phyloP scores from a whole-genome alignment of 352 stramenopile genomes.

The Phytopythium ostracodes region DNA sequence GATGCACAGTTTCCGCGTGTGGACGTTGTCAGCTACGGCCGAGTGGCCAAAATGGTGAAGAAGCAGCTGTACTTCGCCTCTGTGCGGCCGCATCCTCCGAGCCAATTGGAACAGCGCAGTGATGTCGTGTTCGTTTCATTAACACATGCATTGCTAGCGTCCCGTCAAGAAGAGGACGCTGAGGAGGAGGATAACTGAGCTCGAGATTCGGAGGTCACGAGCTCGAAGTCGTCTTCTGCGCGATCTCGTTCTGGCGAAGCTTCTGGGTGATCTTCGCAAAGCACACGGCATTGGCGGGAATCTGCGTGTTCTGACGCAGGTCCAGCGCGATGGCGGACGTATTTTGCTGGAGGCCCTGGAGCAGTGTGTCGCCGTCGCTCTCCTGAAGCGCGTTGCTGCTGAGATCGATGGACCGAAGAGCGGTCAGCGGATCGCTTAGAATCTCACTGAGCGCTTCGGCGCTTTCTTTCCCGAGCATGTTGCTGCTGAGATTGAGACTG shows the following conservation, averaged over 20 bases:
- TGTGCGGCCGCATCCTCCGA: constrained; percentile 11
- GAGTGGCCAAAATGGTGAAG: constrained; percentile 73
- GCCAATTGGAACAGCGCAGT: neutral
- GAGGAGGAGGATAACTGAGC: neutral
- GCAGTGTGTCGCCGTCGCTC: constrained; percentile 48
- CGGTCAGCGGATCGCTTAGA: constrained; percentile 54
- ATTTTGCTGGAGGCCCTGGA: constrained; percentile 64
- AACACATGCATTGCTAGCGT: constrained; percentile 51
- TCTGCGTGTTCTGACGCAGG: constrained; percentile 71
- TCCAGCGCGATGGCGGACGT: constrained; percentile 59
- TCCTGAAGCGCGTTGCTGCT: constrained; percentile 78
- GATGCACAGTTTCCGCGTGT: constrained; percentile 37
- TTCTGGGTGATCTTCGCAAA: constrained; percentile 69
- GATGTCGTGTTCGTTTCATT: constrained; percentile 54
- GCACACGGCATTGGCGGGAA: constrained; percentile 49
- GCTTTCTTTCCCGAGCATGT: constrained; percentile 72
- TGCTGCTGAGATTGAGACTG: constrained; percentile 84
- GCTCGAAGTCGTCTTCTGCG: constrained; percentile 28
- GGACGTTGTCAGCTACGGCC: constrained; percentile 58
- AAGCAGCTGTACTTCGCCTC: constrained; percentile 57
- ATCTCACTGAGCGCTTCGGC: constrained; percentile 67
- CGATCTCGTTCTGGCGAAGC: constrained; percentile 69
- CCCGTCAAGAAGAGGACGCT: constrained; percentile 24
- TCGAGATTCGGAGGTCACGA: neutral
- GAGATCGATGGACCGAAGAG: constrained; percentile 73